phyloP scores from a whole-genome alignment of 345 rosid genomes.

The Hirschfeldia incana region DNA sequence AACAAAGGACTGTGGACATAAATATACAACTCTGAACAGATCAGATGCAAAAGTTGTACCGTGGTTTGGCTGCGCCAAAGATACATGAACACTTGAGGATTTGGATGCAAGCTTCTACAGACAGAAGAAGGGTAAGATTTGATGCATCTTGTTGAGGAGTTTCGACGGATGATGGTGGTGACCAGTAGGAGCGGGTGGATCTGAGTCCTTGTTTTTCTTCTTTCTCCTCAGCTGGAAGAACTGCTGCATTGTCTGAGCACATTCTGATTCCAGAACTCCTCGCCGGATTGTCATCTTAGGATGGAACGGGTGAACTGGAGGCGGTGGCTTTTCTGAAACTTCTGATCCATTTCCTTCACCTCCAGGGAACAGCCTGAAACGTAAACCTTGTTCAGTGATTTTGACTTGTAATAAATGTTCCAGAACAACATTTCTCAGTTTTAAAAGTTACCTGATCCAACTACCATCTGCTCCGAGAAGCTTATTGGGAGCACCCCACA shows the following conservation, averaged over 20 bases:
- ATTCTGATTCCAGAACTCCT: constrained; percentile 74
- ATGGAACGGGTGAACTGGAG: constrained; percentile 92
- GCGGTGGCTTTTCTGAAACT: constrained; percentile 59
- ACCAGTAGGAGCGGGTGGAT: constrained; percentile 48
- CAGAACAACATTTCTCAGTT: constrained; percentile 3
- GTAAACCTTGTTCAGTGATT: not conserved
- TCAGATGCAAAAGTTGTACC: constrained; percentile 23
- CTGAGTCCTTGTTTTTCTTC: constrained; percentile 60
- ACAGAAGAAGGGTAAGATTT: constrained; percentile 73
- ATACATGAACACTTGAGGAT: not conserved
- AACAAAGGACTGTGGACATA: constrained; percentile 7
- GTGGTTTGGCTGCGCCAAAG: not conserved
- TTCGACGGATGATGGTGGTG: constrained; percentile 69
- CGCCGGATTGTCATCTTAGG: constrained; percentile 84
- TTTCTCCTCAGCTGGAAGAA: constrained; percentile 90
- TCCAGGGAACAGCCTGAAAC: constrained; percentile 71
- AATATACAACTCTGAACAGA: constrained; percentile 25
- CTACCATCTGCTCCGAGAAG: constrained; percentile 99
- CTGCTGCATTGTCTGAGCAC: constrained; percentile 84
- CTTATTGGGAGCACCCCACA: constrained; percentile 99
- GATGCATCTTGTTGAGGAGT: constrained; percentile 74
- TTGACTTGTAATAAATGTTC: not conserved
- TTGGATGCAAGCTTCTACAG: constrained; percentile 41
- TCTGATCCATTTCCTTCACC: constrained; percentile 49
- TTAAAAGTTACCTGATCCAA: constrained; percentile 66